Evolutionary conservation across 257 asterid genomes (phyloP), one percentile per base, ranked within the genome.

Genomic region (Galeopsis tetrahit): DNA sequence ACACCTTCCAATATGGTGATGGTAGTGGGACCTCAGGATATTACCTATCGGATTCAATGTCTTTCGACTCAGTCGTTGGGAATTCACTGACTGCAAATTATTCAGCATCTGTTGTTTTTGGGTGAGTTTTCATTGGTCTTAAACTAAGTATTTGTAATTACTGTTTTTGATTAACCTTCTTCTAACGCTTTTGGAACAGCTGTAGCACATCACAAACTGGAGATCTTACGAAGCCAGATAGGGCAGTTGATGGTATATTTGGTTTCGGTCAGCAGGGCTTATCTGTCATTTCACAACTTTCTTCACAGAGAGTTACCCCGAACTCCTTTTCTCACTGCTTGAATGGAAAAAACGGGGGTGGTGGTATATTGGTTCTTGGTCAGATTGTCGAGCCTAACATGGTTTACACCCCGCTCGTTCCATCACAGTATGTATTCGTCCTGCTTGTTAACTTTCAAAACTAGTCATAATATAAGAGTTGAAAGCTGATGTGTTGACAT

Each of bases 181-280:
- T 44, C 11, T 55, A 3, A 28, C 34, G n/a, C 53, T 56, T 71
- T 67, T 61, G 66, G 36, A 60, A 68, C 98, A 95, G 99, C 34
- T 95, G 99, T 86, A 95, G 98, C 86, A 95, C 99, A 13, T 77
- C 94, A 53, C 94, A 90, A 82, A 85, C 92, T 1, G 98, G 98
- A 57, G 99, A 95, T 80, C 86, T 95, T 59, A 90, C 89, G 17
- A 95, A 95, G 81, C 85, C 98, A 5, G 99, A 95, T 59, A 87
- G 97, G 75, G 99, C 99, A 31, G 98, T 95, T 72, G 97, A 92
- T 81, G 99, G 99, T 65, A 95, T 95, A 75, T 95, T 92, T 76
- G 99, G 99, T 35, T 92, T 95, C 57, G 99, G 99, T n/a, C 98
- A 92, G 88, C 95, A 87, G 77, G 85, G 96, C 31, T 70, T 95